Conservation (phyloP, 73 alveolate genomes). For the Paramecium caudatum region DNA sequence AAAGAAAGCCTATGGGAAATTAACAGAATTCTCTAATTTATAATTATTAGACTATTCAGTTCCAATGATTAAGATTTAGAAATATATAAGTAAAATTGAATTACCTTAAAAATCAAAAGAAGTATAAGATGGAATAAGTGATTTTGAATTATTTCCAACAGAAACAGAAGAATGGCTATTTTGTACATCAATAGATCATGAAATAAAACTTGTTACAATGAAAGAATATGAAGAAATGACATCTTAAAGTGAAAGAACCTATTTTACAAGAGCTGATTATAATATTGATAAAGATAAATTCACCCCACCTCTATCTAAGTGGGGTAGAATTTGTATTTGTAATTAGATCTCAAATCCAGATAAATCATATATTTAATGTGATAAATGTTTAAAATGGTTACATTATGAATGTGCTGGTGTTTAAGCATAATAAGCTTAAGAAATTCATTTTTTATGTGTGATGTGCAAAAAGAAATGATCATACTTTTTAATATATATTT, state of each 20-base stretch:
- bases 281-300: slow-evolving; percentile 33
- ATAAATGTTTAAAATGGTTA: slow-evolving; percentile 57
- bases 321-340: slow-evolving; percentile 44
- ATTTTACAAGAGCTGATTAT: slow-evolving; percentile 41
- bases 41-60: not conserved
- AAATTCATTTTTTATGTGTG: not conserved
- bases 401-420: slow-evolving; percentile 62
- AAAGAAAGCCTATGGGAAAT: slow-evolving; percentile 10
- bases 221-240: slow-evolving; percentile 45
- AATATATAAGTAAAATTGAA: not conserved
- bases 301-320: not conserved
- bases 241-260: slow-evolving; percentile 38
- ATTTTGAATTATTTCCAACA: slow-evolving; percentile 44
- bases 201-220: not conserved
- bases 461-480: slow-evolving; percentile 47
- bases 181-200: slow-evolving; percentile 53
- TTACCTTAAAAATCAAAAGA: slow-evolving; percentile 10
- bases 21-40: slow-evolving; percentile 3
- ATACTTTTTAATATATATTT: not conserved
- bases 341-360: slow-evolving; percentile 42
- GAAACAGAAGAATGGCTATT: slow-evolving; percentile 2
- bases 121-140: slow-evolving; percentile 53
- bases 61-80: slow-evolving; percentile 31
- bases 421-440: slow-evolving; percentile 14
- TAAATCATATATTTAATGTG: slow-evolving; percentile 39